Evolutionary conservation across 2,329 filamentous ascomycete genomes (phyloP).

Genomic region (Trichophyton mentagrophytes): DNA sequence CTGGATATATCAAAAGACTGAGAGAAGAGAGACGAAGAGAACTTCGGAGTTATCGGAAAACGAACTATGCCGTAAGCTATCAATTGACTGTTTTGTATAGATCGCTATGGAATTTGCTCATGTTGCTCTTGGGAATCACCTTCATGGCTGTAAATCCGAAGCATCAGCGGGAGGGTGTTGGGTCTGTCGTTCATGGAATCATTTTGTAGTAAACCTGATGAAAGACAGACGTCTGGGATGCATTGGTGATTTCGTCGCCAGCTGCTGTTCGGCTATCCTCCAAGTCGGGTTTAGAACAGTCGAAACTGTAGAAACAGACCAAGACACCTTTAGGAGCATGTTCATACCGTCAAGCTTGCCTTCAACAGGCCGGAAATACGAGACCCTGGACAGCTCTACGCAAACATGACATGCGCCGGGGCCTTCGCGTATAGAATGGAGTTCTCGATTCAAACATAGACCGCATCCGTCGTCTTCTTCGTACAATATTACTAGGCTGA

Average conservation of each 20-base stretch:
- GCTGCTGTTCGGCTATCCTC: not conserved
- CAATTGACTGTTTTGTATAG: not conserved
- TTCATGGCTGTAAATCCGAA: constrained; percentile 13
- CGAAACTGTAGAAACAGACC: not conserved
- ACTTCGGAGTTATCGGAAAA: not conserved
- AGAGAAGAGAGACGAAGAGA: not conserved
- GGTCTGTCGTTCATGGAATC: constrained; percentile 11
- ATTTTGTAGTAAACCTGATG: constrained; percentile 8
- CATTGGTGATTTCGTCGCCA: not conserved
- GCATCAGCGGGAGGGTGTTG: constrained; percentile 12
- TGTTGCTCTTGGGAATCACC: constrained; percentile 8
- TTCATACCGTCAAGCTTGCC: not conserved
- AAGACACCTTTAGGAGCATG: not conserved
- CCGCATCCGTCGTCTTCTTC: too few relatives aligned
- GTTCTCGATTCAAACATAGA: too few relatives aligned
- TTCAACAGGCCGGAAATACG: too few relatives aligned
- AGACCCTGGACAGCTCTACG: too few relatives aligned
- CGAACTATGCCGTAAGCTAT: not conserved
- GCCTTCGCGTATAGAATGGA: too few relatives aligned
- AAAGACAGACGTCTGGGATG: too few relatives aligned
- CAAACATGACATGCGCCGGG: too few relatives aligned
- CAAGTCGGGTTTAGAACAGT: not conserved
- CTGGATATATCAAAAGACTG: not conserved
- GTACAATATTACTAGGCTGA: too few relatives aligned
- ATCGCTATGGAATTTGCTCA: not conserved